A percentile compares a stretch with the other conserved stretches of the same genome.
phyloP scores from a whole-genome alignment of 768 basidiomycete species.

The Phlebiopsis flavidoalba region DNA sequence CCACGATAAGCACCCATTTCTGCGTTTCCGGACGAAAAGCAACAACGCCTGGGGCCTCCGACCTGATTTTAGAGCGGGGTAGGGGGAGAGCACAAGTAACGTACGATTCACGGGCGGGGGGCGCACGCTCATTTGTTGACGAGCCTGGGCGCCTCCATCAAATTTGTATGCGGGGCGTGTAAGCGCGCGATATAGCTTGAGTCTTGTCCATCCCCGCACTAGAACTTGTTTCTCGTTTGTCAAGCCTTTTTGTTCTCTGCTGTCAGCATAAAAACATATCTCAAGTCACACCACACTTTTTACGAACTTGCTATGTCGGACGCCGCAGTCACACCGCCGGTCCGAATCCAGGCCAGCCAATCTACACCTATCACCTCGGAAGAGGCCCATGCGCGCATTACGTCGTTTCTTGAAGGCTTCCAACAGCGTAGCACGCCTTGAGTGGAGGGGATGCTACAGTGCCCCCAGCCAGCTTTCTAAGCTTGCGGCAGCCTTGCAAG shows the following conservation, averaged over 20 bases:
- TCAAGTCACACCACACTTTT: slow-evolving; percentile 1
- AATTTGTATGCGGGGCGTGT: not conserved
- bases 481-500: slow-evolving; percentile 26
- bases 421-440: slow-evolving; percentile 23
- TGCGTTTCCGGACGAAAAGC: not conserved
- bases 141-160: not conserved
- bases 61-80: not conserved
- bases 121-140: not conserved
- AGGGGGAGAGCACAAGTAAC: not conserved
- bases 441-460: slow-evolving; percentile 31
- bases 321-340: slow-evolving; percentile 23
- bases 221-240: slow-evolving; percentile 1
- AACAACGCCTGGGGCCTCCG: not conserved
- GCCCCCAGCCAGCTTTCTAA: slow-evolving; percentile 30
- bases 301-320: slow-evolving; percentile 19
- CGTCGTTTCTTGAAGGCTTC: slow-evolving; percentile 27
- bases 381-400: slow-evolving; percentile 21
- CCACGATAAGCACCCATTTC: slow-evolving; percentile 56
- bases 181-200: not conserved
- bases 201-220: not conserved
- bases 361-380: slow-evolving; percentile 22
- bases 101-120: slow-evolving; percentile 11
- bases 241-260: not conserved
- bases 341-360: slow-evolving; percentile 20
- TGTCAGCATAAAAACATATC: not conserved